These are phyloP conservation scores for Schoenoplectus tabernaemontani DNA, from an alignment of 202 grass and related monocot species.

Conservation along the genomic window DNA sequence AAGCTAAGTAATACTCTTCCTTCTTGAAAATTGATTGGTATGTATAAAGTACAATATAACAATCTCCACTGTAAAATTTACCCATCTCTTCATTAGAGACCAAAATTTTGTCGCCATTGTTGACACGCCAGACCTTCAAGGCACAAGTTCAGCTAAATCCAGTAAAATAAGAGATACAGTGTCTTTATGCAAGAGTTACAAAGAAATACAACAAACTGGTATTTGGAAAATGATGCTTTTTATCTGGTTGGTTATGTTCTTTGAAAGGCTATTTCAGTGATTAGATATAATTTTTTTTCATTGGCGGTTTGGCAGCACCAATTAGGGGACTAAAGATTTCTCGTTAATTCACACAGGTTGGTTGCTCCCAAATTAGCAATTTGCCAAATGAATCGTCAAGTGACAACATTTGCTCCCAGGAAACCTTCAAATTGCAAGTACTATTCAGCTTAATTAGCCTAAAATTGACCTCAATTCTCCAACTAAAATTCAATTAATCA, in stretches of 20 bases:
- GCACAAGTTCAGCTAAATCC: neutral
- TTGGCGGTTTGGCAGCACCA: neutral
- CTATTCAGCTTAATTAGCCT: neutral
- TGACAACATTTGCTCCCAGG: neutral
- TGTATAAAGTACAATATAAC: conserved; percentile 78
- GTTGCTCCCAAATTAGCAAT: neutral
- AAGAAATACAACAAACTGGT: neutral
- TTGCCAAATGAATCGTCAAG: neutral
- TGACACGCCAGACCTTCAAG: conserved; percentile 59
- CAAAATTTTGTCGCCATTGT: conserved; percentile 47
- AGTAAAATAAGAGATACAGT: neutral
- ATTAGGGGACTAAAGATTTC: no score
- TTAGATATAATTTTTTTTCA: no score
- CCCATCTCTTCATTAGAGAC: conserved; percentile 62
- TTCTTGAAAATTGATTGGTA: conserved; percentile 83
- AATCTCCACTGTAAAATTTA: conserved; percentile 85
- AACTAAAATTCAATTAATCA: neutral
- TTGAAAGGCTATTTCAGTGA: neutral
- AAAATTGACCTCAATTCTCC: neutral
- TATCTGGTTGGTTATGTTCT: neutral
- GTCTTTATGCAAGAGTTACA: neutral
- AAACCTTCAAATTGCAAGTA: neutral
- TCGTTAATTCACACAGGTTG: no score
- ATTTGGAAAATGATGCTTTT: neutral
- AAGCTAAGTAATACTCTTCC: conserved; percentile 59